phyloP scores from a whole-genome alignment of 2,329 filamentous ascomycete genomes.

The Colletotrichum eremochloae region DNA sequence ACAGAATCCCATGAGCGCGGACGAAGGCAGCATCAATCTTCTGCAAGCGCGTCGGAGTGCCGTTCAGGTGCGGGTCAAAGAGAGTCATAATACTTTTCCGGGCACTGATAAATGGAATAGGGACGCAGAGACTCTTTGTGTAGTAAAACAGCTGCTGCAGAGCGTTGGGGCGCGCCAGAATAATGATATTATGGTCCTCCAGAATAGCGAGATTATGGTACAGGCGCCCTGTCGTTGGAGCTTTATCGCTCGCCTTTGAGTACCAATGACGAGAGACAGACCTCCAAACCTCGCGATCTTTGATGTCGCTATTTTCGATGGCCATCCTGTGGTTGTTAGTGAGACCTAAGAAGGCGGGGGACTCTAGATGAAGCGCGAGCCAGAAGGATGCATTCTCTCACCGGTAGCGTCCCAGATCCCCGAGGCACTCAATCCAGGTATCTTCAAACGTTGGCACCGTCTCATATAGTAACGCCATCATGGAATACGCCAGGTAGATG shows the following conservation, averaged over 20 bases:
- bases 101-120: constrained; percentile 76
- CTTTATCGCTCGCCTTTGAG: constrained; percentile 81
- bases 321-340: constrained; percentile 70
- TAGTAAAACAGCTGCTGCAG: constrained; percentile 82
- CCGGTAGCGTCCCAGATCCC: constrained; percentile 83
- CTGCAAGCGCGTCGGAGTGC: fast-evolving
- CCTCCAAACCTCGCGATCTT: constrained; percentile 85
- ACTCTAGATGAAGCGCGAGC: too few species aligned
- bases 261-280: constrained; percentile 88
- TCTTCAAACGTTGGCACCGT: constrained; percentile 86
- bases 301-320: constrained; percentile 84
- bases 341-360: neutral
- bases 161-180: constrained; percentile 77
- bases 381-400: neutral
- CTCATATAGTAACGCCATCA: constrained; percentile 89
- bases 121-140: constrained; percentile 76
- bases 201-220: constrained; percentile 92
- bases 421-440: constrained; percentile 80
- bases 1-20: constrained; percentile 15
- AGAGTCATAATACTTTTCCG: constrained; percentile 78
- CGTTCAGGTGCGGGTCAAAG: constrained; percentile 69
- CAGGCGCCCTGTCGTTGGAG: constrained; percentile 80
- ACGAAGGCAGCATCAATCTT: constrained; percentile 23
- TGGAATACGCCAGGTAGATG: constrained; percentile 89
- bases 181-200: constrained; percentile 90